Evolutionary conservation across 257 asterid species (phyloP).

Genomic region (Solanum rostratum): DNA sequence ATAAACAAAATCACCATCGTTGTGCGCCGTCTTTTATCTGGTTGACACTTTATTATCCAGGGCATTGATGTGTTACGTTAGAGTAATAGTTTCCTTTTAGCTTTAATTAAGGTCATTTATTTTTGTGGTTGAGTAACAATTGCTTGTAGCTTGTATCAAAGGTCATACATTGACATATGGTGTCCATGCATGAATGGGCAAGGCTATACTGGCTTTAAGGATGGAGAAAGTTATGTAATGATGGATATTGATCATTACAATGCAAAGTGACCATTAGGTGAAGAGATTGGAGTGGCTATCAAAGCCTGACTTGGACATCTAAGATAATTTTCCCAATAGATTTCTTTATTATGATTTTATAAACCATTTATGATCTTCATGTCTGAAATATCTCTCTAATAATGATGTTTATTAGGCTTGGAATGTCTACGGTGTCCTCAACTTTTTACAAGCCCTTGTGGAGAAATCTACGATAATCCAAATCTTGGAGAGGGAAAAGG

Average conservation of each 20-base stretch:
- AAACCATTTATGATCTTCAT: not conserved
- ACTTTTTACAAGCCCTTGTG: slow-evolving; percentile 83
- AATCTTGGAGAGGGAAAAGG: slow-evolving; percentile 81
- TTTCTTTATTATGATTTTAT: not conserved
- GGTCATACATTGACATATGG: not conserved
- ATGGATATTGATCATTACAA: not conserved
- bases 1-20: too few species aligned
- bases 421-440: slow-evolving; percentile 95
- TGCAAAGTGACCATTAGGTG: not conserved
- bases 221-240: not conserved
- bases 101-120: not conserved
- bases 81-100: not conserved
- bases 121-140: not conserved
- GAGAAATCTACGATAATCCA: slow-evolving; percentile 83
- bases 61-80: not conserved
- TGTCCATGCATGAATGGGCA: not conserved
- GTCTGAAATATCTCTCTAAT: not conserved
- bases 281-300: not conserved
- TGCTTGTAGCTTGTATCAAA: not conserved
- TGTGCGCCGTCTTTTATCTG: not conserved
- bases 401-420: slow-evolving; percentile 50
- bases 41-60: not conserved
- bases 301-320: not conserved
- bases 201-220: not conserved
- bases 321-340: not conserved